Percentiles rank a stretch among this genome's conserved stretches.
Evolutionary conservation across 257 asterid species (phyloP).

Genomic region (Nicotiana knightiana): DNA sequence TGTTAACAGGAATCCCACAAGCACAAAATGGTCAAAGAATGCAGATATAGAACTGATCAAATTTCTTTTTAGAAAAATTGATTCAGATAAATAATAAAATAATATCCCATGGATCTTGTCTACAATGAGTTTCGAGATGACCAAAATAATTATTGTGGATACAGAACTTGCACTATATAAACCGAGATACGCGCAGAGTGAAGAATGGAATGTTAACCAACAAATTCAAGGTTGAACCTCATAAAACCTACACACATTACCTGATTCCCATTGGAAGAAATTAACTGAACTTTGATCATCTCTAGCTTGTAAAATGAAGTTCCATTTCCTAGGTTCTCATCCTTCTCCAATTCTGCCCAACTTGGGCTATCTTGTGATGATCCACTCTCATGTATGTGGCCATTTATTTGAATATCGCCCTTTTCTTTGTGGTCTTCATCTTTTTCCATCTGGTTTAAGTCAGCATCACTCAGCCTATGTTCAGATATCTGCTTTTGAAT

Average conservation of each 20-base stretch:
- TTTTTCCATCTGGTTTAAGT: slow-evolving; percentile 22
- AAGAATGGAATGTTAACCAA: slow-evolving; percentile 3
- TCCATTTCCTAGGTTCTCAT: slow-evolving; percentile 63
- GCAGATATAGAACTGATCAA: background rate
- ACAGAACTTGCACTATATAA: background rate
- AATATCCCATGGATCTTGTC: background rate
- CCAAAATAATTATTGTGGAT: background rate
- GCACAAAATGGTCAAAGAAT: slow-evolving; percentile 13
- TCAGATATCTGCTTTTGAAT: slow-evolving; percentile 63
- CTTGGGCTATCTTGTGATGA: slow-evolving; percentile 40
- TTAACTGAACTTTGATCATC: slow-evolving; percentile 71
- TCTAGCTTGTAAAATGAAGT: slow-evolving; percentile 91
- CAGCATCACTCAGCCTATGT: slow-evolving; percentile 30
- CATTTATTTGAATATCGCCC: slow-evolving; percentile 46
- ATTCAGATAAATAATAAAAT: background rate
- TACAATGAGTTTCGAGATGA: background rate
- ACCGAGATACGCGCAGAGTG: background rate
- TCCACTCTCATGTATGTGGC: slow-evolving; percentile 51
- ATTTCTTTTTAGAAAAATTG: background rate
- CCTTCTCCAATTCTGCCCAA: slow-evolving; percentile 72
- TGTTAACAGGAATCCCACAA: background rate
- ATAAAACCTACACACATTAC: slow-evolving; percentile 23
- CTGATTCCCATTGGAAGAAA: slow-evolving; percentile 73
- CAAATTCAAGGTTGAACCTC: background rate
- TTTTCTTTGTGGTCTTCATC: slow-evolving; percentile 40